Percentiles rank a stretch among this genome's conserved stretches.
Conservation (phyloP, 2,329 filamentous ascomycete genomes). For the Fonsecaea multimorphosa region DNA sequence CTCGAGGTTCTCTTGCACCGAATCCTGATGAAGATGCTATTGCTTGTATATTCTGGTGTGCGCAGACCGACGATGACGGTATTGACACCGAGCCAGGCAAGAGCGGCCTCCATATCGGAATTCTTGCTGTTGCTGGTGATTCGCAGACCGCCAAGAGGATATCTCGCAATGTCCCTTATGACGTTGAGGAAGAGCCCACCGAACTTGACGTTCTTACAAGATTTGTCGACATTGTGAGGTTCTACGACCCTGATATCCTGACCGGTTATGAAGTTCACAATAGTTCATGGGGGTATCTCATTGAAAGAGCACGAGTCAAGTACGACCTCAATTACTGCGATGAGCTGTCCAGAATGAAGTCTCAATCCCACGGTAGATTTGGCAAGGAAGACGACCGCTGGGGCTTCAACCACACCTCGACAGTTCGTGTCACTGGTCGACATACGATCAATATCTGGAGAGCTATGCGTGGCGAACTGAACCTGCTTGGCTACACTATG, state of each 20-base stretch:
- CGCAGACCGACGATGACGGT: constrained; percentile 74
- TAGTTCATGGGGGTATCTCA: constrained; percentile 92
- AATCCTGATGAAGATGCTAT: constrained; percentile 92
- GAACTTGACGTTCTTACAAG: constrained; percentile 85
- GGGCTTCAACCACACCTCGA: constrained; percentile 93
- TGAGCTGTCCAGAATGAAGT: constrained; percentile 87
- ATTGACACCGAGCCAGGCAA: constrained; percentile 49
- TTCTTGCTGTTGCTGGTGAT: constrained; percentile 73
- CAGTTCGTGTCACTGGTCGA: constrained; percentile 87
- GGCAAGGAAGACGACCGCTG: constrained; percentile 86
- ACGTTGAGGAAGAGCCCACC: constrained; percentile 74
- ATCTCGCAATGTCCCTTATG: constrained; percentile 64
- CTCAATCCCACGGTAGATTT: constrained; percentile 79
- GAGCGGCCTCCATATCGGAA: constrained; percentile 67
- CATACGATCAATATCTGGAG: constrained; percentile 98
- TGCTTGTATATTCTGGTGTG: constrained; percentile 85
- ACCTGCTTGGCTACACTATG: constrained; percentile 91
- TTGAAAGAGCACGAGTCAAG: constrained; percentile 82
- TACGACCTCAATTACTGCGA: constrained; percentile 92
- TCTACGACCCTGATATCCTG: constrained; percentile 86
- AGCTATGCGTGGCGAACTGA: constrained; percentile 91
- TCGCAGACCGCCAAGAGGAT: constrained; percentile 66
- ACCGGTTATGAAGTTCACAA: constrained; percentile 96
- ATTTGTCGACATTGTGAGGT: constrained; percentile 85
- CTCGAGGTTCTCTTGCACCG: constrained; percentile 76